Conservation (phyloP, 441 rosid genomes). For the Erodium texanum region DNA sequence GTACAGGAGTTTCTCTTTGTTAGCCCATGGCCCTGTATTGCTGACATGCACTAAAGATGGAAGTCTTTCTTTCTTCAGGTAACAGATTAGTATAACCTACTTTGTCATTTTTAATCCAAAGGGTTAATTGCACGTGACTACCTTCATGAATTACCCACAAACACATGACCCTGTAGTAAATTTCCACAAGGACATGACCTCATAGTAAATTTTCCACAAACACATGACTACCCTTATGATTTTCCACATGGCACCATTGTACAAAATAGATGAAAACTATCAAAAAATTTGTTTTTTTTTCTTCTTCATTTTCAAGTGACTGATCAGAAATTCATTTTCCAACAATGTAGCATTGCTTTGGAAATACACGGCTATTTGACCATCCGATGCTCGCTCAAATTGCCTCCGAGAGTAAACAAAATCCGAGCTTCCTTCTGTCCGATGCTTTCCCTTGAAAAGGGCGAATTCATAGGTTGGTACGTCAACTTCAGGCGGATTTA, state of each 20-base stretch:
- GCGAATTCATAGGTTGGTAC: conserved; percentile 77
- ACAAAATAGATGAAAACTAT: too few species aligned
- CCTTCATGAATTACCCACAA: too few species aligned
- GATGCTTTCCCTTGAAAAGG: conserved; percentile 77
- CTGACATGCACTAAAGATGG: conserved; percentile 88
- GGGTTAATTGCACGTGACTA: too few species aligned
- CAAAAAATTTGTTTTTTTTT: too few species aligned
- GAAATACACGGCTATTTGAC: conserved; percentile 79
- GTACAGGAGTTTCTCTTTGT: conserved; percentile 85
- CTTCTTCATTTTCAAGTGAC: conserved; percentile 8
- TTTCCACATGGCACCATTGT: too few species aligned
- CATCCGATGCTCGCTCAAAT: conserved; percentile 75
- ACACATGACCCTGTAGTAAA: too few species aligned
- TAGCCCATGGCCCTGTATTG: conserved; percentile 84
- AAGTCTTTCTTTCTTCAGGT: conserved; percentile 88
- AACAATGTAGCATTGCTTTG: conserved; percentile 62
- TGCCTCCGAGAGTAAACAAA: conserved; percentile 57
- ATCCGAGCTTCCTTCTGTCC: conserved; percentile 89
- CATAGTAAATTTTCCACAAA: too few species aligned
- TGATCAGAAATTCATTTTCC: conserved; percentile 14
- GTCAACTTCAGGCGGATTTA: not conserved
- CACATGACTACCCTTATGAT: too few species aligned
- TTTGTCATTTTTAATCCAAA: too few species aligned
- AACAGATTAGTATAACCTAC: conserved; percentile 10
- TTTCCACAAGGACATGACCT: too few species aligned